Evolutionary conservation across 164 flowering plant species (phyloP).

Genomic region (Nymphaea colorata): DNA sequence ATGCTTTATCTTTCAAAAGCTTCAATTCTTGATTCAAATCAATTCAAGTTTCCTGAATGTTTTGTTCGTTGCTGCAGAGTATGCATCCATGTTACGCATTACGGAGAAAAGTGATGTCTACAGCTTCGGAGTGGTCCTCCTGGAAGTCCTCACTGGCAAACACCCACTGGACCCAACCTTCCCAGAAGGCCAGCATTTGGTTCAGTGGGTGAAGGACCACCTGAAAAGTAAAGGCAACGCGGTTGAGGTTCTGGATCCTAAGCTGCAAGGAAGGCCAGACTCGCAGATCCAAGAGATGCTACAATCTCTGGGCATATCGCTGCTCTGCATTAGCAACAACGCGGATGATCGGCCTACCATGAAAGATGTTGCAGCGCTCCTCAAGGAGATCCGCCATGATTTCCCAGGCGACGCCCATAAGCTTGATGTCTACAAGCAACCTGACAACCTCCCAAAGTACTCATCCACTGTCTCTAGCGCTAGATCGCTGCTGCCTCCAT

Average conservation of each 20-base stretch:
- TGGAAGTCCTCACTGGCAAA: slow-evolving; percentile 89
- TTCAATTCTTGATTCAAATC: too few relatives aligned
- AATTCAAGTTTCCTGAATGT: neutral
- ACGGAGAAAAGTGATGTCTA: slow-evolving; percentile 92
- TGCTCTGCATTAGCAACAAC: slow-evolving; percentile 51
- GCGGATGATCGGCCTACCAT: slow-evolving; percentile 72
- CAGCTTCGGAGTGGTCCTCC: slow-evolving; percentile 79
- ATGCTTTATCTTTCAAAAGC: too few relatives aligned
- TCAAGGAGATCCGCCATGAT: slow-evolving; percentile 55
- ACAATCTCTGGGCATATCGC: slow-evolving; percentile 70
- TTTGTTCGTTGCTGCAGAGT: slow-evolving; percentile 33
- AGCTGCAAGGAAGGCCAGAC: slow-evolving; percentile 65
- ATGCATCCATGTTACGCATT: slow-evolving; percentile 55
- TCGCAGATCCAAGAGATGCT: slow-evolving; percentile 77
- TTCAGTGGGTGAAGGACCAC: slow-evolving; percentile 82
- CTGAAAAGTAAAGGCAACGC: slow-evolving; percentile 7
- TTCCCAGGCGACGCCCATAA: neutral
- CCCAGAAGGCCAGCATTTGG: slow-evolving; percentile 73
- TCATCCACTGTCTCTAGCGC: neutral
- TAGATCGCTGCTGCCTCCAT: neutral
- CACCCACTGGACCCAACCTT: slow-evolving; percentile 84
- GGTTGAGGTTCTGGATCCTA: slow-evolving; percentile 46
- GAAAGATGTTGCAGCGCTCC: slow-evolving; percentile 92
- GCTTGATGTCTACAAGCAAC: neutral
- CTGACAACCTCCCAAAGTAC: neutral